phyloP scores from a whole-genome alignment of 176 grass and related monocot species.

The Sorghum bicolor region Sorghum_bicolor_NCBIv3 NC_012872.2:10618501-10619000 shows the following conservation, averaged over 20 bases:
- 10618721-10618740: not conserved
- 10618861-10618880: slow-evolving; percentile 20
- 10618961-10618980: no score
- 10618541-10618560: not conserved
- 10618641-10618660: not conserved
- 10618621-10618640: not conserved
- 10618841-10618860: not conserved
- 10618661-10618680: not conserved
- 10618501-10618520: slow-evolving; percentile 8
- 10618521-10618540: not conserved
- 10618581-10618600: not conserved
- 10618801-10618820: not conserved
- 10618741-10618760: slow-evolving; percentile 7
- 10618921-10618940: no score
- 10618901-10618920: no score
- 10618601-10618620: not conserved
- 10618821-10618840: not conserved
- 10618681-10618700: not conserved
- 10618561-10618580: not conserved
- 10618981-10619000: no score
- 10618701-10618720: not conserved
- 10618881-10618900: no score
- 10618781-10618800: not conserved
- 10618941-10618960: no score
- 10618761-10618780: not conserved